Evolutionary conservation across 768 basidiomycete species (phyloP).

Genomic region (Auricularia sp.): DNA sequence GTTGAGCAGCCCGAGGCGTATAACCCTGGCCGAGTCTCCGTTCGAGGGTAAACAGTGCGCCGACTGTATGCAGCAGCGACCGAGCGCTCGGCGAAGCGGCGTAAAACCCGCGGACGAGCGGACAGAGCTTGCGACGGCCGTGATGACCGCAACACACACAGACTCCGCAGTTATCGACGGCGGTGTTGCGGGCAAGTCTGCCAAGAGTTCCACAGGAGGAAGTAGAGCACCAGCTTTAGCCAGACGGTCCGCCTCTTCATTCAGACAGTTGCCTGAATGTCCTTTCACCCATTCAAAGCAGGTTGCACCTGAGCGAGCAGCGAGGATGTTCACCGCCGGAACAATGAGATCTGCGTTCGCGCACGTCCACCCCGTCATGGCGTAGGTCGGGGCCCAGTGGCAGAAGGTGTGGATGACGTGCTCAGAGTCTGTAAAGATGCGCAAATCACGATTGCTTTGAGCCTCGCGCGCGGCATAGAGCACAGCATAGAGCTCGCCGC

Average conservation of each 20-base stretch:
- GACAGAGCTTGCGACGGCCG: too few species aligned
- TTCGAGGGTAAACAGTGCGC: too few species aligned
- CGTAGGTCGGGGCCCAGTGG: not conserved
- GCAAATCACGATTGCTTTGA: not conserved
- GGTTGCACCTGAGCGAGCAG: not conserved
- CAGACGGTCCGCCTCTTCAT: not conserved
- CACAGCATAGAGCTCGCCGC: not conserved
- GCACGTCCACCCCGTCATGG: not conserved
- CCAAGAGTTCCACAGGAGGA: too few species aligned
- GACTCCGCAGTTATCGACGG: too few species aligned
- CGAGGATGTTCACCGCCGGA: not conserved
- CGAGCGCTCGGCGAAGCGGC: too few species aligned
- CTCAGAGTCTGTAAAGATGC: not conserved
- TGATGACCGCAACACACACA: too few species aligned
- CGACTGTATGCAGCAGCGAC: too few species aligned
- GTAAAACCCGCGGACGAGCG: too few species aligned
- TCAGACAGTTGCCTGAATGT: not conserved
- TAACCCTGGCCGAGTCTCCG: too few species aligned
- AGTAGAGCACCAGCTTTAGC: not conserved
- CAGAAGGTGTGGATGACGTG: not conserved
- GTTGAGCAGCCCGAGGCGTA: too few species aligned
- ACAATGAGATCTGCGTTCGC: not conserved
- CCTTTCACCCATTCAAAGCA: not conserved
- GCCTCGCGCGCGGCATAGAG: not conserved
- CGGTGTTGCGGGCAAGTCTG: too few species aligned